Percentiles rank a stretch among this genome's conserved stretches.
These are phyloP conservation scores for Phytophthora boehmeriae DNA, from an alignment of 352 stramenopile genomes.

Conservation along the genomic window DNA sequence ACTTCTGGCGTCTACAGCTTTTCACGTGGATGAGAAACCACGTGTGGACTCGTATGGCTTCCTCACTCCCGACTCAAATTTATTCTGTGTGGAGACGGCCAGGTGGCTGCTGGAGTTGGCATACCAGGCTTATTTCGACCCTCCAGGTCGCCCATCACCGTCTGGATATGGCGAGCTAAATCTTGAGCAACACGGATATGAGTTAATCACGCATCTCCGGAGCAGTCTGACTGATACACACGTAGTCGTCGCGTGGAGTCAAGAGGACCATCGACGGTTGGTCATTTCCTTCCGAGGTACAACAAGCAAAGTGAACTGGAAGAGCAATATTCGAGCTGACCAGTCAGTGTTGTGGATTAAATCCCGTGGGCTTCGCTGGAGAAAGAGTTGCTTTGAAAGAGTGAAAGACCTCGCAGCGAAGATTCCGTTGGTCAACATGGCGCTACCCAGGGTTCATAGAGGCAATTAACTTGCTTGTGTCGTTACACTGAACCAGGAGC, in stretches of 20 bases:
- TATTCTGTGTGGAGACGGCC: slow-evolving; percentile 90
- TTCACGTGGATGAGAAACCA: slow-evolving; percentile 72
- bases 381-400: slow-evolving; percentile 65
- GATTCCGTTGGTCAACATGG: slow-evolving; percentile 84
- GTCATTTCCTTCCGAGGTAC: slow-evolving; percentile 89
- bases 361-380: slow-evolving; percentile 58
- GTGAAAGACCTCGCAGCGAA: slow-evolving; percentile 69
- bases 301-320: slow-evolving; percentile 89
- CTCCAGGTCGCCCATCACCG: slow-evolving; percentile 69
- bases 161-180: slow-evolving; percentile 78
- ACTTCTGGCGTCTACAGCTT: slow-evolving; percentile 68
- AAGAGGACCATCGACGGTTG: slow-evolving; percentile 62
- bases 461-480: slow-evolving; percentile 39
- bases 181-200: slow-evolving; percentile 78
- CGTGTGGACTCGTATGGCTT: slow-evolving; percentile 69
- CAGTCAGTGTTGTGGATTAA: slow-evolving; percentile 84
- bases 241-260: slow-evolving; percentile 58
- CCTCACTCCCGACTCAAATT: slow-evolving; percentile 65
- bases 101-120: slow-evolving; percentile 82
- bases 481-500: neutral
- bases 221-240: slow-evolving; percentile 83
- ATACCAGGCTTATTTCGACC: slow-evolving; percentile 90
- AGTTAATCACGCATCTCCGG: slow-evolving; percentile 82
- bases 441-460: slow-evolving; percentile 82
- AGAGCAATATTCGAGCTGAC: slow-evolving; percentile 85